Evolutionary conservation across 2,329 filamentous ascomycete species (phyloP), one percentile per base, ranked within the genome.

Genomic region (Colletotrichum cordylinicola): DNA sequence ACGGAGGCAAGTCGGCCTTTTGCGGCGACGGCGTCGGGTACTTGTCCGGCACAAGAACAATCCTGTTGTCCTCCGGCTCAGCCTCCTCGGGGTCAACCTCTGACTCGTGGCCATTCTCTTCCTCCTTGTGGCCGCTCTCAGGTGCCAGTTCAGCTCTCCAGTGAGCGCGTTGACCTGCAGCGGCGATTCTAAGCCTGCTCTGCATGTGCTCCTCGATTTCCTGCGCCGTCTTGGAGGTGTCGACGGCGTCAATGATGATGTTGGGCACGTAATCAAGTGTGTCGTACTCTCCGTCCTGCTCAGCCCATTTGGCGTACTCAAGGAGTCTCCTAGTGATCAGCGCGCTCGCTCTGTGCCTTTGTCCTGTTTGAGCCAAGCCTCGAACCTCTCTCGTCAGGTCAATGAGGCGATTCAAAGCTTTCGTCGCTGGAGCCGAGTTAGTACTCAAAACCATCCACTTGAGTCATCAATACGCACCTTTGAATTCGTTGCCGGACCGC

Each of bases 251-350:
- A 29, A 82, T 81, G 31, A 85, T 77, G 39, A 87, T 80, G 73
- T 88, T 88, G 15, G 86, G 85, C 4, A 86, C 80, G 35, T 82
- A 80, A 3, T 82, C 79, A 4, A 84, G 79, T 52, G 82, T 77
- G 8, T 78, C 76, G 77, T 85, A 87, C 29, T 81, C 81, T 21
- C 84, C 86, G 43, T 88, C 86, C 16, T 83, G 80, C n/a, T 84
- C 83, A 1, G 86, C 85, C 86, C 86, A 88, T 24, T 77, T 80
- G n/a, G 85, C 66, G 67, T 84, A 87, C 48, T 79, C 79, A 31
- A 82, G 81, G 2, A 88, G 72, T 16, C 82, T 80, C 62, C 80
- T 83, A 62, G 83, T 83, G 67, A 87, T 83, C 31, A 83, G 78
- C 0, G 48, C 61, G 0, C 84, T 78, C 6, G 82, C 81, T 62